Conservation (phyloP, 805 yeast genomes). For the Ogataea glucozyma region DNA sequence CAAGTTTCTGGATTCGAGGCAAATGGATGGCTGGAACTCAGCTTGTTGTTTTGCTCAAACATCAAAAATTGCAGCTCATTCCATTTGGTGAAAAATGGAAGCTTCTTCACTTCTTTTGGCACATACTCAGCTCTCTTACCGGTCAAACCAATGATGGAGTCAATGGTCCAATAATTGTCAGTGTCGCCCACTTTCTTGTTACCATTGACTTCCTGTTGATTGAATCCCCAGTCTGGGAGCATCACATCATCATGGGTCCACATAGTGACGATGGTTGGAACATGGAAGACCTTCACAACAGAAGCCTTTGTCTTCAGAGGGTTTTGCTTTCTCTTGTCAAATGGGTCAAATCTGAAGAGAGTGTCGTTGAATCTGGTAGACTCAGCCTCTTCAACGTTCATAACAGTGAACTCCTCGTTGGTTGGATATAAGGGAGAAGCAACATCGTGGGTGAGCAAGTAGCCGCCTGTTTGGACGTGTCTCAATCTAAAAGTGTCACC, state of each 20-base stretch:
- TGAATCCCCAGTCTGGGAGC: conserved; percentile 94
- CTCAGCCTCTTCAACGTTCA: conserved; percentile 57
- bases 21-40: conserved; percentile 89
- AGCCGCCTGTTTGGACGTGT: conserved; percentile 80
- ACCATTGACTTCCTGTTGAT: conserved; percentile 93
- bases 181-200: conserved; percentile 74
- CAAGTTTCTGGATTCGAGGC: conserved; percentile 89
- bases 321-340: conserved; percentile 51
- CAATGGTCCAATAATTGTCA: conserved; percentile 75
- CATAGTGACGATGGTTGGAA: conserved; percentile 85
- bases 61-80: conserved; percentile 81
- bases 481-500: conserved; percentile 76
- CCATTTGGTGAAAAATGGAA: conserved; percentile 86
- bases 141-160: conserved; percentile 61
- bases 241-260: conserved; percentile 86
- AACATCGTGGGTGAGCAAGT: conserved; percentile 86
- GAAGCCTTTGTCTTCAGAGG: conserved; percentile 70
- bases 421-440: conserved; percentile 92
- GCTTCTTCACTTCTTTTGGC: conserved; percentile 59
- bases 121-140: conserved; percentile 64
- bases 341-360: conserved; percentile 69
- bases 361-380: conserved; percentile 67
- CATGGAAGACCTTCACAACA: conserved; percentile 71
- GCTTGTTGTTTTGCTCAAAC: conserved; percentile 90
- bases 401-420: conserved; percentile 90